Evolutionary conservation across 495 filamentous ascomycete species (phyloP), one percentile per base, ranked within the genome.

Genomic region (Aspergillus panamensis): DNA sequence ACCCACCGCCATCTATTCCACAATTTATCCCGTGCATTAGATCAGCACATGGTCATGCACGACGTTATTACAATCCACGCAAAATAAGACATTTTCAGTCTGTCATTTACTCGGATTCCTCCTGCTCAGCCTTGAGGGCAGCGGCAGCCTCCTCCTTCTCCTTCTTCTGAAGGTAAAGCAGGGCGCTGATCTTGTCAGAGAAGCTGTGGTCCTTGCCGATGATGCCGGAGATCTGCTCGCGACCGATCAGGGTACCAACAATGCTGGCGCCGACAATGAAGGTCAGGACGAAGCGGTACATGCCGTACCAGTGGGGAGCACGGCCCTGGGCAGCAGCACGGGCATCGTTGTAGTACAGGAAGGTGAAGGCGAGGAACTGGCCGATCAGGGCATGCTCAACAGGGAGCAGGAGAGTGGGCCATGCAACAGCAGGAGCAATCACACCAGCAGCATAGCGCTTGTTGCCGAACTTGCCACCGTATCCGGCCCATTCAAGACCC

Each of bases 211-310:
- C 56, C 71, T 73, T 71, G 16, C 63, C 37, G 48, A 85, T 63
- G 40, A 72, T 74, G 57, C 87, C 82, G 52, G 83, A 84, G 66
- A 98, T 88, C 71, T 93, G 86, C 64, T 92, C 89, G 57, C 94
- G 82, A 37, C 90, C 92, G 62, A 97, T 81, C 66, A 98, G 79
- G 60, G 83, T 92, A 59, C 91, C 77, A n/a, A 95, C 82, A 63
- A 97, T 92, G 62, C 87, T 88, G 45, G 81, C 82, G 44, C 94
- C 95, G 53, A 97, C 94, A 31, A 98, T 74, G 70, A 95, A 95
- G 16, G 94, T 97, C 69, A 98, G 81, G 10, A 97, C 88, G 71
- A 97, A 98, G 51, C 94, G 90, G 78, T 98, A 98, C 39, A 86
- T 89, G 62, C 80, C 82, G 72, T 97, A 98, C 94, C 94, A 98